Conservation (phyloP, 805 yeast species). For the Ascoidea rubescens region DNA sequence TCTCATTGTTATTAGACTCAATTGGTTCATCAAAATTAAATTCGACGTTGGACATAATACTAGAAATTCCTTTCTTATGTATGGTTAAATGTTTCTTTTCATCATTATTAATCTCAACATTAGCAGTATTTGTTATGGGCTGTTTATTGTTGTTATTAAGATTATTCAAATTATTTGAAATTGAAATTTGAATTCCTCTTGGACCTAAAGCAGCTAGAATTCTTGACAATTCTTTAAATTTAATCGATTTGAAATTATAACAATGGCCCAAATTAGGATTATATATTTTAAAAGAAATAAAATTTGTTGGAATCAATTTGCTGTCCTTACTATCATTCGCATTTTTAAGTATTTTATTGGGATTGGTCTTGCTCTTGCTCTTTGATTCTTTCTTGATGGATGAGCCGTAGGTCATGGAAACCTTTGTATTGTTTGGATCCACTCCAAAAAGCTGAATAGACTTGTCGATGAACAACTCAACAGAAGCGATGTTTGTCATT, state of each 20-base stretch:
- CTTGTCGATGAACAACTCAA: background rate
- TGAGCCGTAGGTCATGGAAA: background rate
- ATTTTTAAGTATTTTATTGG: too few species aligned
- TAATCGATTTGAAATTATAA: slow-evolving; percentile 41
- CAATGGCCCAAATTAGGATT: slow-evolving; percentile 54
- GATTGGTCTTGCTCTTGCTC: too few species aligned
- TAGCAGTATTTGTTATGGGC: slow-evolving; percentile 8
- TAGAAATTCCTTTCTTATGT: background rate
- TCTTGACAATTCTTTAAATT: slow-evolving; percentile 62
- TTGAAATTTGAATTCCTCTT: slow-evolving; percentile 32
- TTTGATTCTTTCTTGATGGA: background rate
- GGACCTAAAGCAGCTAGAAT: slow-evolving; percentile 66
- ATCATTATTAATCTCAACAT: slow-evolving; percentile 10
- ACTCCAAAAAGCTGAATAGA: background rate
- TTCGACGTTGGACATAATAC: background rate
- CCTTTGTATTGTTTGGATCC: background rate
- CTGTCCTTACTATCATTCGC: background rate
- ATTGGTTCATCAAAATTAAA: background rate
- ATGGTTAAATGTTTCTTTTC: background rate
- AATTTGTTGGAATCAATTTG: slow-evolving; percentile 8
- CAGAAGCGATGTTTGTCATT: background rate
- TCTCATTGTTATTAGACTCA: background rate
- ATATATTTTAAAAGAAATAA: slow-evolving; percentile 42
- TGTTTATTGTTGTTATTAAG: too few species aligned
- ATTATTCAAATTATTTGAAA: background rate